A percentile compares a stretch with the other conserved stretches of the same genome.
These are phyloP conservation scores for Clonostachys chloroleuca DNA, from an alignment of 2,329 filamentous ascomycete species.

Conservation along the genomic window DNA sequence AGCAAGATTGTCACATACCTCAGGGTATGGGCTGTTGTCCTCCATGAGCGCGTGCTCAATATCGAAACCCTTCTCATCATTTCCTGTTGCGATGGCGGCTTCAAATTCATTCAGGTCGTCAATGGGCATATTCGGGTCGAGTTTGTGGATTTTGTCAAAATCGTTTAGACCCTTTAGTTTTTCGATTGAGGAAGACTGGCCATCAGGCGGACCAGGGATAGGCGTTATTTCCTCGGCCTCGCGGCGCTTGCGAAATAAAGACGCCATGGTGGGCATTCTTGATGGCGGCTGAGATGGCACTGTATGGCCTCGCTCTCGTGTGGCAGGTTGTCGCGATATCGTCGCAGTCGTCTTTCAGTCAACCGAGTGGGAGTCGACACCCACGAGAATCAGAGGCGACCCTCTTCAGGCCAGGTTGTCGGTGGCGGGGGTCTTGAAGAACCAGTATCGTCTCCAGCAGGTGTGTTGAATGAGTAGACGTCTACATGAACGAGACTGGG, in stretches of 20 bases:
- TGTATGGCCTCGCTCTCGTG: background rate
- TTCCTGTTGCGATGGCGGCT: slow-evolving; percentile 46
- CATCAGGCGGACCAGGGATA: slow-evolving; percentile 29
- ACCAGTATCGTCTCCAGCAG: too few species aligned
- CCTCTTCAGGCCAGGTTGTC: too few species aligned
- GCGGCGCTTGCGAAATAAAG: slow-evolving; percentile 38
- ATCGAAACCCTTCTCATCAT: slow-evolving; percentile 49
- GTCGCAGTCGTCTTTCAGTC: background rate
- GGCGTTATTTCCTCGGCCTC: slow-evolving; percentile 40
- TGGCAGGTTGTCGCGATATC: background rate
- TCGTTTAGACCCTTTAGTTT: slow-evolving; percentile 38
- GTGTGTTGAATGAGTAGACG: too few species aligned
- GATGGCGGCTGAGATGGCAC: background rate
- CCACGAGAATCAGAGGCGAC: too few species aligned
- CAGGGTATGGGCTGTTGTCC: slow-evolving; percentile 64
- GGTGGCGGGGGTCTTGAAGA: too few species aligned
- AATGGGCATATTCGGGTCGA: slow-evolving; percentile 62
- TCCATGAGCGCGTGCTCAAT: slow-evolving; percentile 55
- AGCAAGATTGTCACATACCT: slow-evolving; percentile 33
- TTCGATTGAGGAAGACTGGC: slow-evolving; percentile 32
- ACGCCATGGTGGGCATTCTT: slow-evolving; percentile 19
- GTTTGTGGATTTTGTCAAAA: slow-evolving; percentile 56
- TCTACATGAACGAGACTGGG: too few species aligned
- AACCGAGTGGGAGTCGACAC: background rate
- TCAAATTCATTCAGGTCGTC: slow-evolving; percentile 58